Base-by-base conservation (phyloP, 345 rosid species). In the Eucalyptus marginata region DNA sequence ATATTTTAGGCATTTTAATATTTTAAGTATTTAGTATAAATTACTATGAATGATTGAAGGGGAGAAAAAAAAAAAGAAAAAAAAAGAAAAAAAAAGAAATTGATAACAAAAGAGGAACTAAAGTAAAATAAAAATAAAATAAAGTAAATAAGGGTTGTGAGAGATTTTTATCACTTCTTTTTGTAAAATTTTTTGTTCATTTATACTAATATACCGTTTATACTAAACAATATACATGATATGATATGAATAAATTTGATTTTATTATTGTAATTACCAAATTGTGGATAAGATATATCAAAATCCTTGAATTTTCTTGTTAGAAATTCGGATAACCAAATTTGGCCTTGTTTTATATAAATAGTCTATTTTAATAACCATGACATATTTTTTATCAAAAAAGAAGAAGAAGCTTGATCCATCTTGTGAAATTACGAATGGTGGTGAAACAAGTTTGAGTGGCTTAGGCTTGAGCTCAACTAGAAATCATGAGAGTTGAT, bases 251-350 rank as follows among this genome's bases (percentile, higher is more conserved):
- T 52, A 52, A 0, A 52, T 52, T 0, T 52, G 0, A 52, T 0
- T 52, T 52, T 52, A 52, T 52, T 3, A 52, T 3, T 52, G 0
- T 5, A 52, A 52, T 52, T 52, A 52, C 4, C 0, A 52, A 52
- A 52, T 1, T 0, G 2, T 52, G 0, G 2, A 52, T 52, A 52
- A 0, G 4, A 52, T 52, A 52, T 52, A 52, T 5, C 0, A 7
- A 52, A 52, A 52, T 52, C 10, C 58, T 0, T 52, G 1, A 52
- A 52, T 52, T 0, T 52, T 20, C 1, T 52, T 52, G 0, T 52
- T 52, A 52, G 24, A 52, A 52, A 52, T 52, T 20, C 0, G 58
- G 25, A 52, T 52, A 0, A 52, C 58, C 25, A 52, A 52, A 52
- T 0, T 0, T 52, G 25, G 0, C 25, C 4, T 52, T 52, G 1